Percentiles rank a stretch among this genome's conserved stretches.
Evolutionary conservation across 441 rosid species (phyloP).

Genomic region (Oxalis stricta): DNA sequence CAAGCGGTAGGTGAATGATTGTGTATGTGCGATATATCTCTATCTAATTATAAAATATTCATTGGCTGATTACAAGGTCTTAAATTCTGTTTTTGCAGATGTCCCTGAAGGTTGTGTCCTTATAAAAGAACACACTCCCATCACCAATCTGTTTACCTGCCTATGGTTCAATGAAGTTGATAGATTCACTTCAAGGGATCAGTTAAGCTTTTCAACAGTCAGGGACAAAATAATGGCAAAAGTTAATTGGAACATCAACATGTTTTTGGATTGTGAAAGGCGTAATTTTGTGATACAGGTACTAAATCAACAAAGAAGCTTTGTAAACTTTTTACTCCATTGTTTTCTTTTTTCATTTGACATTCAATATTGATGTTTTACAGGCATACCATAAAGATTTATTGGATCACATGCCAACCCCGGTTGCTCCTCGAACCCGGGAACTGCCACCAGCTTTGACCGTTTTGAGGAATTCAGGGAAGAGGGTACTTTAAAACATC

Average conservation of each 20-base stretch:
- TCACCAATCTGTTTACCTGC: slow-evolving; percentile 65
- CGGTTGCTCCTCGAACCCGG: slow-evolving; percentile 14
- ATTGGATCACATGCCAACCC: slow-evolving; percentile 51
- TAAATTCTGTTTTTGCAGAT: slow-evolving; percentile 31
- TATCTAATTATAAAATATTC: too few species aligned
- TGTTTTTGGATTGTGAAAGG: slow-evolving; percentile 90
- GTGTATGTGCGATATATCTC: background rate
- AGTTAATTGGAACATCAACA: slow-evolving; percentile 51
- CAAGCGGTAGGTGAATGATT: slow-evolving; percentile 44
- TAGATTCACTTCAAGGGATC: slow-evolving; percentile 80
- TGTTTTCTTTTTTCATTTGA: background rate
- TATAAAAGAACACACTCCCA: slow-evolving; percentile 63
- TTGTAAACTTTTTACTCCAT: background rate
- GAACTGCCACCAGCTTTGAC: slow-evolving; percentile 12
- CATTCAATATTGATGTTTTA: background rate
- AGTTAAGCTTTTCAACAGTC: slow-evolving; percentile 64
- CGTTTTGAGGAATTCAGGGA: slow-evolving; percentile 18
- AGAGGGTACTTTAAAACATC: slow-evolving; percentile 28
- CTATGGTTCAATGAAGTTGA: slow-evolving; percentile 91
- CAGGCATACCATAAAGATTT: slow-evolving; percentile 71
- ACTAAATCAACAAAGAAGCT: background rate
- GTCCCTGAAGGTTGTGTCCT: slow-evolving; percentile 91
- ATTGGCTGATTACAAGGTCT: background rate
- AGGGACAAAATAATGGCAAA: slow-evolving; percentile 68
- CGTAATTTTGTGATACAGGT: slow-evolving; percentile 90